These are phyloP conservation scores for Penicillium roqueforti DNA, from an alignment of 495 filamentous ascomycete species.

Conservation along the genomic window DNA sequence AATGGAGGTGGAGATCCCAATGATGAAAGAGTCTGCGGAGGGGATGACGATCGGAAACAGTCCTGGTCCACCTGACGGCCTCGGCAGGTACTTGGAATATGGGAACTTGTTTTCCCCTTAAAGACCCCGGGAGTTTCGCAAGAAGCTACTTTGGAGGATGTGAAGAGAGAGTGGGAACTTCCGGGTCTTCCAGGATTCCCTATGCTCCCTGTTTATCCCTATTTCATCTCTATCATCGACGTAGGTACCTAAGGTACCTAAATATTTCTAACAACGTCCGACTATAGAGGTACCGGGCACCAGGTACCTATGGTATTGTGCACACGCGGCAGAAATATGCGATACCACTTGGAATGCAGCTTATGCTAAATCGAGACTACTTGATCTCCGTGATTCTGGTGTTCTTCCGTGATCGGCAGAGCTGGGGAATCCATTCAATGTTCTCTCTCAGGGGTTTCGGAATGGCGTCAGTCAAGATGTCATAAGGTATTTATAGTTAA, in stretches of 20 bases:
- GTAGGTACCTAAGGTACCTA: background rate
- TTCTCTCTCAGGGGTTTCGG: conserved; percentile 5
- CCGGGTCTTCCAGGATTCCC: conserved; percentile 7
- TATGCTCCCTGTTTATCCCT: background rate
- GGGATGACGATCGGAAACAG: conserved; percentile 26
- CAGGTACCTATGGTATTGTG: background rate
- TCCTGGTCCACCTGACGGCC: conserved; percentile 21
- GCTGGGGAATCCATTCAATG: conserved; percentile 2
- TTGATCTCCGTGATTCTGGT: conserved; percentile 1
- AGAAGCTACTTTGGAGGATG: background rate
- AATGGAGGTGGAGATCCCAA: conserved; percentile 15
- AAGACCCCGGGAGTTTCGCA: background rate
- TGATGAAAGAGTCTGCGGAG: conserved; percentile 27
- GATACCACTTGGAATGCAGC: background rate
- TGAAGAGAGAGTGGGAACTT: conserved; percentile 11
- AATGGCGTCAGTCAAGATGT: background rate
- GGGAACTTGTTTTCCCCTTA: background rate
- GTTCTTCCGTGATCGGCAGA: conserved; percentile 7
- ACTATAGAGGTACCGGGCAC: background rate
- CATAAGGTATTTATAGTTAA: background rate
- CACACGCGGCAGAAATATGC: background rate
- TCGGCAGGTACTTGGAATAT: conserved; percentile 17
- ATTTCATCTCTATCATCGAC: background rate
- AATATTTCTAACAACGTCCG: background rate
- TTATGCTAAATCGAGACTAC: conserved; percentile 1